Evolutionary conservation across 345 rosid genomes (phyloP), one percentile per base, ranked within the genome.

Genomic region (Eucalyptus pauciflora): DNA sequence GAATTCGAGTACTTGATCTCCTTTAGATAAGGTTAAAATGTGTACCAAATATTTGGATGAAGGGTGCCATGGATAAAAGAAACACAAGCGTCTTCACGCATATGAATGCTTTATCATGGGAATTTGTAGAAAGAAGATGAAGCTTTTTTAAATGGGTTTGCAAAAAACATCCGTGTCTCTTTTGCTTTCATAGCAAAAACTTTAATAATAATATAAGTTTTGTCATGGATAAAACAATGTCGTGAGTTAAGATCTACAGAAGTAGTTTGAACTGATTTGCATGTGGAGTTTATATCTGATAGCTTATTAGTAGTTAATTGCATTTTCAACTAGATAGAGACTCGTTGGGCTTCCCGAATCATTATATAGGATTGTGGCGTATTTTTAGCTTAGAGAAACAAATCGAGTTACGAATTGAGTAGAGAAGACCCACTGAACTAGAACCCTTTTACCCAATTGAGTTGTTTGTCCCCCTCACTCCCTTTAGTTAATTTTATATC

Each of bases 361-460:
- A 52, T 52, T 52, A 52, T 52, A 7, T 18, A 52, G 0, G 2
- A 52, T 52, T 52, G 24, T 52, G 10, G 10, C 24, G 0, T 52
- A 52, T 52, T 52, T 18, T 52, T 18, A 49, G 15, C 15, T 2
- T 0, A 5, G 1, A 49, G 15, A 49, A 49, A 49, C 15, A 49
- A 49, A 49, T 49, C 2, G 6, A 13, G 50, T 15, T 13, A 2
- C 2, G 0, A 0, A 49, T 17, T 51, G 16, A 3, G 18, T 50
- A 3, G 52, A 3, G 7, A 17, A 52, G 1, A 9, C 4, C 0
- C 4, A 7, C 0, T 17, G 7, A 52, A 1, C 18, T 7, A 1
- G 8, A 51, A 51, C 17, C 2, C 1, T 43, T 52, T 0, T 4
- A 18, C 4, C 4, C 8, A 52, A 52, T 52, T 52, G 10, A 9